Conservation (phyloP, 306 rosid species). For the Acmispon strigosus region DNA sequence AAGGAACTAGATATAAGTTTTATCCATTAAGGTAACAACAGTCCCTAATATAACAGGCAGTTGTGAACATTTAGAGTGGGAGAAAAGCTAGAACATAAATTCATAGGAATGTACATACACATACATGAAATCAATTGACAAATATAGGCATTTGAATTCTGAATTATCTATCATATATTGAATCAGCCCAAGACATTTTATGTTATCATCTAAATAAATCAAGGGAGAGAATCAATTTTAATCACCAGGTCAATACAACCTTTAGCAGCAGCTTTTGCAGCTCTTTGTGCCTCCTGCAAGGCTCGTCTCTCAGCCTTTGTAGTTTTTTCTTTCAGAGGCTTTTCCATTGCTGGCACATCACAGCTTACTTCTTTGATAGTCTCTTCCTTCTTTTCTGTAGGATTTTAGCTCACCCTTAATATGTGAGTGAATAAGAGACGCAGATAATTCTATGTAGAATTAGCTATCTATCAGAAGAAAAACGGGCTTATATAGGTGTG, state of each 20-base stretch:
- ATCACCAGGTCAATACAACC: conserved; percentile 29
- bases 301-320: conserved; percentile 86
- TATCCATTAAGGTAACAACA: not conserved
- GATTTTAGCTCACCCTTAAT: conserved; percentile 6
- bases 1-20: not conserved
- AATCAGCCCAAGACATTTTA: not conserved
- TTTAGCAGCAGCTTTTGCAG: conserved; percentile 67
- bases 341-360: conserved; percentile 28
- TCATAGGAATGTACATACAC: not conserved
- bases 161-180: not conserved
- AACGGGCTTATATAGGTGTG: not conserved
- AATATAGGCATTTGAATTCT: not conserved
- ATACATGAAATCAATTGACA: not conserved
- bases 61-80: not conserved
- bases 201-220: not conserved
- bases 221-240: not conserved
- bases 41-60: not conserved
- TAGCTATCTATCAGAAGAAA: not conserved
- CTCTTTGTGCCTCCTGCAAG: conserved; percentile 84
- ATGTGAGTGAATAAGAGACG: not conserved
- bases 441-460: not conserved
- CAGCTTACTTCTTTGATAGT: conserved; percentile 22
- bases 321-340: conserved; percentile 47
- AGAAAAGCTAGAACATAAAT: not conserved
- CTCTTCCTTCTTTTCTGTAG: conserved; percentile 53